Evolutionary conservation across 768 basidiomycete species (phyloP).

Genomic region (Boletus rubroflammeus): DNA sequence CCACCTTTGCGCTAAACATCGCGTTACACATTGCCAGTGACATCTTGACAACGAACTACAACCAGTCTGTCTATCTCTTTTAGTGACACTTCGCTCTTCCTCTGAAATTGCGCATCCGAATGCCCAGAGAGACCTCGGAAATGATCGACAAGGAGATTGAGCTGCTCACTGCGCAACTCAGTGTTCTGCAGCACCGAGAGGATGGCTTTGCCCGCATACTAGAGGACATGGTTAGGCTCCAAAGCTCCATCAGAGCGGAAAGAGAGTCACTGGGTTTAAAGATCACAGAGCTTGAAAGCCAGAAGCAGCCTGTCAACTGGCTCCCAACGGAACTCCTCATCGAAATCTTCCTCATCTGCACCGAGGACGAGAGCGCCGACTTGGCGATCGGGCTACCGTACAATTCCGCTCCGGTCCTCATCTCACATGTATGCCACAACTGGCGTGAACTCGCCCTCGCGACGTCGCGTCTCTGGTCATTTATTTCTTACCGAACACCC

Average conservation of each 20-base stretch:
- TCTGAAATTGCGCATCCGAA: constrained; percentile 5
- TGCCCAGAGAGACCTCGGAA: constrained; percentile 19
- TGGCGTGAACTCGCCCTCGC: constrained; percentile 47
- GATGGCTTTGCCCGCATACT: constrained; percentile 40
- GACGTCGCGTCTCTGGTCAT: constrained; percentile 46
- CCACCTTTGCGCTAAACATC: not conserved
- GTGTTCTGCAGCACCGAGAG: constrained; percentile 36
- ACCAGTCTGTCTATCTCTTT: not conserved
- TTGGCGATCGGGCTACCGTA: constrained; percentile 21
- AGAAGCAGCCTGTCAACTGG: constrained; percentile 47
- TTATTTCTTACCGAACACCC: constrained; percentile 29
- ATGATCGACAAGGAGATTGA: constrained; percentile 37
- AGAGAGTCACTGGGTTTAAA: constrained; percentile 30
- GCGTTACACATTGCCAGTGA: too few species aligned
- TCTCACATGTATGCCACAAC: constrained; percentile 48
- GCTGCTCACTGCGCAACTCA: constrained; percentile 37
- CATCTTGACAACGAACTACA: not conserved
- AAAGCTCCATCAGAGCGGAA: constrained; percentile 35
- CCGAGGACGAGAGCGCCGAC: constrained; percentile 26
- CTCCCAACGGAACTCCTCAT: constrained; percentile 48
- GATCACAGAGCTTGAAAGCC: constrained; percentile 35
- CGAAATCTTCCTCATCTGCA: constrained; percentile 39
- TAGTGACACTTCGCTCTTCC: not conserved
- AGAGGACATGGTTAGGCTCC: constrained; percentile 38
- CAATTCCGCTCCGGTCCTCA: constrained; percentile 35